A percentile compares a stretch with the other conserved stretches of the same genome.
These are phyloP conservation scores for Epichloe festucae DNA, from an alignment of 2,329 filamentous ascomycete species.

Conservation along the genomic window DNA sequence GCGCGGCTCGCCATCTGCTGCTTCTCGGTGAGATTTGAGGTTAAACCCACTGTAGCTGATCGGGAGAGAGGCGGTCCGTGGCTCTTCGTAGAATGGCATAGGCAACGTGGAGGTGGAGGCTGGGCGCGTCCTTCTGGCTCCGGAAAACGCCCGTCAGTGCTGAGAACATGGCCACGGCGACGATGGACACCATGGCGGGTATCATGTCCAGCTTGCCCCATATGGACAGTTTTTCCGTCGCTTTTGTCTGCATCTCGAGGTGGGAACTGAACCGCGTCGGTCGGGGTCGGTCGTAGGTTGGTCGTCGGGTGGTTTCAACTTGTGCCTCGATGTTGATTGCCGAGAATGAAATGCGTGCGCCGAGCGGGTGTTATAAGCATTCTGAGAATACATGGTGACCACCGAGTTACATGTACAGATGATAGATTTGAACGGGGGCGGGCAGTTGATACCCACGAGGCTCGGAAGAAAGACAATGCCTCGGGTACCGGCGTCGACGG, in stretches of 20 bases:
- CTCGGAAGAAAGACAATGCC: no score
- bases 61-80: constrained; percentile 8
- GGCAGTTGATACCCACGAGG: no score
- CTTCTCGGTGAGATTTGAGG: background rate
- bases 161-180: constrained; percentile 5
- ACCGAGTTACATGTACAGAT: no score
- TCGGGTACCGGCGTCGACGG: no score
- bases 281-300: no score
- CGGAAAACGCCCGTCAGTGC: constrained; percentile 8
- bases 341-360: no score
- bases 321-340: no score
- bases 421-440: no score
- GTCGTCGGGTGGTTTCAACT: no score
- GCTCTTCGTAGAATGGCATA: constrained; percentile 11
- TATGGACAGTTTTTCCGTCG: constrained; percentile 5
- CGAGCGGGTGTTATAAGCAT: no score
- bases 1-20: background rate
- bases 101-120: constrained; percentile 10
- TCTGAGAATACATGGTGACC: no score
- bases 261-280: background rate
- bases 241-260: background rate
- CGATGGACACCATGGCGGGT: constrained; percentile 7
- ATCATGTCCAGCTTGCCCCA: constrained; percentile 9
- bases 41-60: constrained; percentile 10
- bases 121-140: constrained; percentile 8